These are phyloP conservation scores for Trichoderma endophyticum DNA, from an alignment of 2,329 filamentous ascomycete species.

Conservation along the genomic window DNA sequence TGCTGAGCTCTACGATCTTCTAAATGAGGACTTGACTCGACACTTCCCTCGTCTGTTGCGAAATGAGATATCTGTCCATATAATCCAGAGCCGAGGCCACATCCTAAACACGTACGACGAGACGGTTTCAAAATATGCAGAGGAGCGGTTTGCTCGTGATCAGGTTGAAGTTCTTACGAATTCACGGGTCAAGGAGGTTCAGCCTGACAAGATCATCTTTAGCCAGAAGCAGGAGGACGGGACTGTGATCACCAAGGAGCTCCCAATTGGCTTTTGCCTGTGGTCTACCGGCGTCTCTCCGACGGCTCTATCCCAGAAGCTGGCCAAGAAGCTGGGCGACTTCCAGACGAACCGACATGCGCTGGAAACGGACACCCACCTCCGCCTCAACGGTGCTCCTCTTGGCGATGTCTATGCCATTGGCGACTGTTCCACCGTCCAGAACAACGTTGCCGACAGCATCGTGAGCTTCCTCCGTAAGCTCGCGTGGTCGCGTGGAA, in stretches of 20 bases:
- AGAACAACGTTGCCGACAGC: slow-evolving; percentile 94
- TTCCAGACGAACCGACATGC: slow-evolving; percentile 85
- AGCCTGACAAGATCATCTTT: slow-evolving; percentile 80
- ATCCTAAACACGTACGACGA: slow-evolving; percentile 99
- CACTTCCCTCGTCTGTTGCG: slow-evolving; percentile 87
- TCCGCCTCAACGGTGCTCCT: slow-evolving; percentile 83
- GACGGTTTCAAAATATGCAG: slow-evolving; percentile 85
- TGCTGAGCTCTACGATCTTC: slow-evolving; percentile 89
- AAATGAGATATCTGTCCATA: slow-evolving; percentile 95
- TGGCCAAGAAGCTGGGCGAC: slow-evolving; percentile 73
- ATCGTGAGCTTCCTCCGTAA: slow-evolving; percentile 86
- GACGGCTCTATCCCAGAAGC: slow-evolving; percentile 70
- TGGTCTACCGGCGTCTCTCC: slow-evolving; percentile 97
- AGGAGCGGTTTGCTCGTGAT: slow-evolving; percentile 86
- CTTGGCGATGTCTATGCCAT: slow-evolving; percentile 95
- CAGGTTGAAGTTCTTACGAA: slow-evolving; percentile 90
- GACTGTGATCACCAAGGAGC: slow-evolving; percentile 77
- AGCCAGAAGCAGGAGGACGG: slow-evolving; percentile 75
- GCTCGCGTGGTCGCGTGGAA: slow-evolving; percentile 86
- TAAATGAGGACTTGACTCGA: slow-evolving; percentile 86
- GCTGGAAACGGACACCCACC: slow-evolving; percentile 89
- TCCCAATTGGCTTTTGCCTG: slow-evolving; percentile 92
- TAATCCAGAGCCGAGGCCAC: slow-evolving; percentile 91
- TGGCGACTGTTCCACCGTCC: slow-evolving; percentile 92
- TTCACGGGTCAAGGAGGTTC: slow-evolving; percentile 86